Evolutionary conservation across 1,139 yeast genomes (phyloP), one percentile per base, ranked within the genome.

Genomic region (Sugiyamaella sp.): DNA sequence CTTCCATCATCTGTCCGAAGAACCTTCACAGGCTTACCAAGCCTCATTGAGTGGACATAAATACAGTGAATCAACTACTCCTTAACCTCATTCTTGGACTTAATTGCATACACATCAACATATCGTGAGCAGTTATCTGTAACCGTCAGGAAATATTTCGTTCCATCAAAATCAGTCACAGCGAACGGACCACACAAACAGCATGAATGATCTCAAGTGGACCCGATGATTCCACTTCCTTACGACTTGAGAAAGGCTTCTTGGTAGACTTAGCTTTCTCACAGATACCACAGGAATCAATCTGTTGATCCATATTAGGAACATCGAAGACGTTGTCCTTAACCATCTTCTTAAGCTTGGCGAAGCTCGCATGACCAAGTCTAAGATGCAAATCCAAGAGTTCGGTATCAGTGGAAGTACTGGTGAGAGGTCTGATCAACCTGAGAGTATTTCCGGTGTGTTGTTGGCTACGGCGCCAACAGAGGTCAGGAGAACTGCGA

Each of bases 101-200:
- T 4, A 2, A 39, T 2, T 19, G 43, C 2, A 39, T 39, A 39
- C 12, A 39, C 25, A 3, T 3, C 3, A 12, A 19, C n/a, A 20
- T 39, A 20, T 39, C 43, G 16, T 10, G 43, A 39, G 17, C 19
- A 39, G 19, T 39, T 25, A 21, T 39, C 43, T 2, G 14, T 39
- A 4, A 6, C 9, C 2, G 43, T 39, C 3, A 39, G 25, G 19
- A 39, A 39, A 17, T 39, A 39, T 21, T 39, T 39, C 19, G 9
- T 4, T 16, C 39, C 39, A 14, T 16, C 19, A 12, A 35, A 17
- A 16, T 19, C 39, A 4, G 19, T 19, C 2, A 9, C 19, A 14
- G 12, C 19, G 6, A 35, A n/a, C 3, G 39, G 39, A 3, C 39
- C 39, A 35, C 39, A 35, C 19, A 35, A n/a, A 10, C 39, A 16